Conservation (phyloP, 352 stramenopile species). For the Heterotrichella gracilis region DNA sequence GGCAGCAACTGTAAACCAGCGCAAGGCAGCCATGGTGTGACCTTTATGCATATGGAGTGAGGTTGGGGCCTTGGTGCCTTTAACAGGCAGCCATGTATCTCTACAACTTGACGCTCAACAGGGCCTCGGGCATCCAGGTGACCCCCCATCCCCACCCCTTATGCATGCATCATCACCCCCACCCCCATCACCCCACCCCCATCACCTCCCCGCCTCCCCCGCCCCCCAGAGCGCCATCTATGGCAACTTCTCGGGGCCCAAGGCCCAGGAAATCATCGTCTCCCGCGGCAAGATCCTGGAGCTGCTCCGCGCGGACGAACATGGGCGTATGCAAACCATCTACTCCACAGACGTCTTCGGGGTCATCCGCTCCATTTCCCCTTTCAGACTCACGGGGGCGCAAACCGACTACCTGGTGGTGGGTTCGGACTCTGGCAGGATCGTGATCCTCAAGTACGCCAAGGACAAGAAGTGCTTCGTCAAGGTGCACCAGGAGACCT, state of each 20-base stretch:
- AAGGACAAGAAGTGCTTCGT: constrained; percentile 23
- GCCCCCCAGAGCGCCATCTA: constrained; percentile 41
- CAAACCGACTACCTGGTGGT: constrained; percentile 68
- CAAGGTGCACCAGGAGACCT: constrained; percentile 57
- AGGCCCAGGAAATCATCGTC: constrained; percentile 69
- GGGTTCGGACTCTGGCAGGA: constrained; percentile 64
- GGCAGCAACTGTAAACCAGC: no score
- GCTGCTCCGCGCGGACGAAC: constrained; percentile 33
- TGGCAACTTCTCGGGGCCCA: constrained; percentile 49
- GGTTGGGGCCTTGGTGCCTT: no score
- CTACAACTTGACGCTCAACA: no score
- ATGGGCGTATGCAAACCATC: constrained; percentile 34
- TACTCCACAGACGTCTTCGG: constrained; percentile 48
- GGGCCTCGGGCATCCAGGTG: no score
- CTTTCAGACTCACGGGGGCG: constrained; percentile 37
- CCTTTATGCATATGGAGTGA: no score
- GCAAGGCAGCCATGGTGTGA: no score
- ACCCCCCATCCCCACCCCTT: no score
- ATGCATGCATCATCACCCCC: no score
- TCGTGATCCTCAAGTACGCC: constrained; percentile 73
- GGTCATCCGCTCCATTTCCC: constrained; percentile 49
- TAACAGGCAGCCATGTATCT: no score
- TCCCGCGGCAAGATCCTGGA: constrained; percentile 59
- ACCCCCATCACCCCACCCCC: no score
- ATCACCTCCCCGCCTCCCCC: no score